Conservation (phyloP, 495 filamentous ascomycete species). For the Lophiotrema nucula region DNA sequence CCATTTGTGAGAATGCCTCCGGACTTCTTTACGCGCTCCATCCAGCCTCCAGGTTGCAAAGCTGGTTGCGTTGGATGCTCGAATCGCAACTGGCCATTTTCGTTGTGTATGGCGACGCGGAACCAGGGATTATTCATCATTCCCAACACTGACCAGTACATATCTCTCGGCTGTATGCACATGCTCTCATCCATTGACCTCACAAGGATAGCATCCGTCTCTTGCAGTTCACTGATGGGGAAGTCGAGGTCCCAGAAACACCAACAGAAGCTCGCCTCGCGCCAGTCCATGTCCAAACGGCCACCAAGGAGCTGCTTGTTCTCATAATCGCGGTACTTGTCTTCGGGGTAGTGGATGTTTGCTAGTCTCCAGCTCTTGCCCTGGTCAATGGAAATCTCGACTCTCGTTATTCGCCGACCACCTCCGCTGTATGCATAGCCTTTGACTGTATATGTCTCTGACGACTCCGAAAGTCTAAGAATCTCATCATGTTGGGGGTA, state of each 20-base stretch:
- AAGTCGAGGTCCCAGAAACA: constrained; percentile 88
- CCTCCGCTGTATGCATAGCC: constrained; percentile 93
- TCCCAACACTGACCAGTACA: constrained; percentile 95
- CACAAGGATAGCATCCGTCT: constrained; percentile 73
- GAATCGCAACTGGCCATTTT: constrained; percentile 67
- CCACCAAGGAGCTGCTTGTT: constrained; percentile 73
- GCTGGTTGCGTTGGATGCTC: constrained; percentile 90
- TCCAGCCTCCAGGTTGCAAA: constrained; percentile 82
- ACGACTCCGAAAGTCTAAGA: constrained; percentile 52
- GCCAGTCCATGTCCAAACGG: constrained; percentile 74
- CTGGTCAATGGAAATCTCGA: constrained; percentile 84
- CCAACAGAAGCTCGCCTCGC: constrained; percentile 88
- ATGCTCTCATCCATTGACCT: constrained; percentile 91
- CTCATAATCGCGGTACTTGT: constrained; percentile 72
- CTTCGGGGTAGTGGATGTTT: constrained; percentile 80
- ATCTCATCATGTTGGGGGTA: constrained; percentile 81
- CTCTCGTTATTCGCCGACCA: constrained; percentile 77
- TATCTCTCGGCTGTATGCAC: constrained; percentile 83
- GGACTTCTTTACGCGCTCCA: constrained; percentile 88
- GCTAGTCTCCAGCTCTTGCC: constrained; percentile 81
- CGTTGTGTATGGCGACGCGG: constrained; percentile 73
- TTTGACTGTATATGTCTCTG: constrained; percentile 60
- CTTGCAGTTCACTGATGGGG: constrained; percentile 58
- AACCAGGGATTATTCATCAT: constrained; percentile 99
- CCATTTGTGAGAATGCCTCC: constrained; percentile 81